A percentile compares a stretch with the other conserved stretches of the same genome.
phyloP scores from a whole-genome alignment of 2,329 filamentous ascomycete species.

The Thyridium curvatum region DNA sequence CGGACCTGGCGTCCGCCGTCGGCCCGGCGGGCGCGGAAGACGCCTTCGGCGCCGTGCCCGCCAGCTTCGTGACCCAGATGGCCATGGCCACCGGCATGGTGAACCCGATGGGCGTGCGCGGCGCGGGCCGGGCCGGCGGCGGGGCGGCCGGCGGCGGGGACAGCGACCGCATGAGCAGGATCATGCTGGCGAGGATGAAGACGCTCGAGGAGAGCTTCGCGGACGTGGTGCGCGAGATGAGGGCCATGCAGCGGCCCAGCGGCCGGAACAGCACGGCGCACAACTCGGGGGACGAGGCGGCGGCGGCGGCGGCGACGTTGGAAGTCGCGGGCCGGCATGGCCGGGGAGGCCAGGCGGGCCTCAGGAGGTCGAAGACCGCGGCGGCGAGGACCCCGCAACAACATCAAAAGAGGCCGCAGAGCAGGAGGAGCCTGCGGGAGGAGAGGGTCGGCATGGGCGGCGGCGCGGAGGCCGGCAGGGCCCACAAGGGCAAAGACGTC shows the following conservation, averaged over 20 bases:
- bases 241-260: conserved; percentile 44
- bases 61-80: conserved; percentile 78
- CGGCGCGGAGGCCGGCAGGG: conserved; percentile 26
- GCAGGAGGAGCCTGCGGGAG: conserved; percentile 29
- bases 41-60: conserved; percentile 58
- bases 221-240: conserved; percentile 78
- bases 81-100: conserved; percentile 60
- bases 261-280: conserved; percentile 39
- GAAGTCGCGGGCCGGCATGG: conserved; percentile 25
- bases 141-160: conserved; percentile 34
- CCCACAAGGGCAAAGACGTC: conserved; percentile 44
- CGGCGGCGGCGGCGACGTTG: conserved; percentile 4
- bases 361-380: conserved; percentile 16
- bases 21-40: conserved; percentile 36
- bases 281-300: conserved; percentile 42
- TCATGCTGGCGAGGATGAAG: conserved; percentile 87
- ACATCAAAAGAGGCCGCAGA: conserved; percentile 19
- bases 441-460: conserved; percentile 8
- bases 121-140: conserved; percentile 19
- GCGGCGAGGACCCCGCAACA: conserved; percentile 13
- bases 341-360: conserved; percentile 13
- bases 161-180: conserved; percentile 67
- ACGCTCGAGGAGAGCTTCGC: conserved; percentile 86
- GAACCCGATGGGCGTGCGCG: conserved; percentile 40
- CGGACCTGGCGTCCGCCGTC: conserved; percentile 58